A percentile compares a stretch with the other conserved stretches of the same genome.
Evolutionary conservation across 257 asterid species (phyloP).

Genomic region (Voacanga thouarsii): DNA sequence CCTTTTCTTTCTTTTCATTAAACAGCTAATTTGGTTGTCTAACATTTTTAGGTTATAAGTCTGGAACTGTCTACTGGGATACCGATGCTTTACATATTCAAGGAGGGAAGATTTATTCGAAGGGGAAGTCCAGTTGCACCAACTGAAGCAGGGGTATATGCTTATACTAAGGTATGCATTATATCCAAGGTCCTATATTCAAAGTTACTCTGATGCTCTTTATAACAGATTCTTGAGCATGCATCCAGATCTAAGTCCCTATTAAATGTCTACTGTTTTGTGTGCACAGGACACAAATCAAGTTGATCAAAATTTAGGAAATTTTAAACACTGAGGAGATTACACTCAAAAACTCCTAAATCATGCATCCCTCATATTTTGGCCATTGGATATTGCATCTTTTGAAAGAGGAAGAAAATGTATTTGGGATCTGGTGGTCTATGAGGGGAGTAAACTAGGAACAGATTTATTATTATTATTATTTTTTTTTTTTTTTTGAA

Average conservation of each 20-base stretch:
- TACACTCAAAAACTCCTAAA: background rate
- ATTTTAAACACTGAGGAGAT: background rate
- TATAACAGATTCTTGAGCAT: background rate
- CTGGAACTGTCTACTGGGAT: conserved; percentile 95
- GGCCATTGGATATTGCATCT: background rate
- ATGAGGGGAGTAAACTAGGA: background rate
- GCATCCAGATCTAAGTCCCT: background rate
- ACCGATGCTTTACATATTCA: conserved; percentile 94
- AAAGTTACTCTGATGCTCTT: background rate
- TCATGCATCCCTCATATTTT: background rate
- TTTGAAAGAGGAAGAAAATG: background rate
- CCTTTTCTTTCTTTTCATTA: conserved; percentile 4
- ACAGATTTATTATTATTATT: background rate
- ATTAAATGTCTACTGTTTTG: background rate
- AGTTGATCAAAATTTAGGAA: background rate
- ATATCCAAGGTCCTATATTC: too few species aligned
- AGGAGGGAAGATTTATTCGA: conserved; percentile 79
- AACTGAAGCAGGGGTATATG: conserved; percentile 82
- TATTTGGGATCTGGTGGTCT: background rate
- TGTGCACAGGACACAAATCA: background rate
- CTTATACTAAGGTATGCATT: conserved; percentile 76
- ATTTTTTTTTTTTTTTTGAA: too few species aligned
- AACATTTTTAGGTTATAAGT: conserved; percentile 68
- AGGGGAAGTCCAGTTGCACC: conserved; percentile 98
- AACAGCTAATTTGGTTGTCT: background rate